Conservation (phyloP, 164 flowering plant genomes). For the Cinnamomum micranthum region DNA sequence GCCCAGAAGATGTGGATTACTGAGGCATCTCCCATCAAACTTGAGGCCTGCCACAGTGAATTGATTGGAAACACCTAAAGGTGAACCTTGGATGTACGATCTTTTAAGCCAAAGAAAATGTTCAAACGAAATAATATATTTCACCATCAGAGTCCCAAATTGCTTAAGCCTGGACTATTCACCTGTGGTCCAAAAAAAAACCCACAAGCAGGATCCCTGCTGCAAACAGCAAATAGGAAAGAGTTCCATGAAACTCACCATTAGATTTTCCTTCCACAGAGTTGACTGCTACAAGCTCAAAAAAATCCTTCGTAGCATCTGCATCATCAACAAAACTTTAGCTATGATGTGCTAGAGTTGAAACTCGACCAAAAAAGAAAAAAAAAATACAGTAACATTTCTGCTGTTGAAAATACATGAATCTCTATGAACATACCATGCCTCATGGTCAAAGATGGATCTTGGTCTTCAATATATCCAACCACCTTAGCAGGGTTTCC, state of each 20-base stretch:
- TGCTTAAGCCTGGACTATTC: not conserved
- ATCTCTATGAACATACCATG: slow-evolving; percentile 48
- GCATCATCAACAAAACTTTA: slow-evolving; percentile 20
- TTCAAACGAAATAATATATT: too few species aligned
- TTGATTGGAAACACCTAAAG: not conserved
- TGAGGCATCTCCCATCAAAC: too few species aligned
- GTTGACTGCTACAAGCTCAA: slow-evolving; percentile 38
- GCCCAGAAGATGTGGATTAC: not conserved
- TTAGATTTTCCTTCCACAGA: slow-evolving; percentile 26
- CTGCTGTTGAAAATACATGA: not conserved
- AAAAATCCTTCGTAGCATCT: slow-evolving; percentile 74
- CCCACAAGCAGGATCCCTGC: too few species aligned
- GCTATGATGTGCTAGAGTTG: not conserved
- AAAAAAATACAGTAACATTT: too few species aligned
- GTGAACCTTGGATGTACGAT: not conserved
- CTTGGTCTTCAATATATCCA: slow-evolving; percentile 61
- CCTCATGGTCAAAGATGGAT: slow-evolving; percentile 81
- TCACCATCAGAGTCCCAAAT: not conserved
- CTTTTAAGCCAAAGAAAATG: not conserved
- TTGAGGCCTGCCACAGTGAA: not conserved
- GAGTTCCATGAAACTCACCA: slow-evolving; percentile 23
- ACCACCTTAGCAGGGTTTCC: slow-evolving; percentile 78
- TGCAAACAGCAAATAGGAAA: not conserved
- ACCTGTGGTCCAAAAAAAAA: not conserved
- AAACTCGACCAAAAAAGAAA: too few species aligned